Conservation (phyloP, 2,329 filamentous ascomycete species). For the Zopfia rhizophila region DNA sequence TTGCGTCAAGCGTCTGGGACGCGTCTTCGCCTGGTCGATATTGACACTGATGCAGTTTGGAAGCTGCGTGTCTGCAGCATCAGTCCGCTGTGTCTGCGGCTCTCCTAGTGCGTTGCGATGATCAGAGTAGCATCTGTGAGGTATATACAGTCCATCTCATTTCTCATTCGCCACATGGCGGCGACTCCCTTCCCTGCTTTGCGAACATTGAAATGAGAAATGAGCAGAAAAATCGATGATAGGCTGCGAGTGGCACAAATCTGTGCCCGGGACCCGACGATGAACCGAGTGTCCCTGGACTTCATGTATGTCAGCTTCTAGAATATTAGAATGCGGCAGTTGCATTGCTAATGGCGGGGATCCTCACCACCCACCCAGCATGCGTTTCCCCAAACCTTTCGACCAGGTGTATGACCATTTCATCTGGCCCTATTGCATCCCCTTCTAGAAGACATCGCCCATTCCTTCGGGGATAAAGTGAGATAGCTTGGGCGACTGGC, state of each 20-base stretch:
- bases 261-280: slow-evolving; percentile 15
- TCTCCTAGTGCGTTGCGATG: too few species aligned
- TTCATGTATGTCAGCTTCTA: slow-evolving; percentile 25
- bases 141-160: too few species aligned
- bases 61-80: slow-evolving; percentile 1
- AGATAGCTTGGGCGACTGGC: too few species aligned
- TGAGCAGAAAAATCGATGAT: slow-evolving; percentile 5
- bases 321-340: slow-evolving; percentile 21
- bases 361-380: background rate
- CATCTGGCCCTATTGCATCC: too few species aligned
- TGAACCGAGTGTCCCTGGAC: slow-evolving; percentile 9
- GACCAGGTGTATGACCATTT: too few species aligned
- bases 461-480: too few species aligned
- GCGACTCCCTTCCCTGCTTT: too few species aligned
- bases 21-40: slow-evolving; percentile 2
- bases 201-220: too few species aligned
- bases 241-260: slow-evolving; percentile 10
- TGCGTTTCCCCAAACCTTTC: background rate
- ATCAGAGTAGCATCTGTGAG: too few species aligned
- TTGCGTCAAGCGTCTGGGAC: slow-evolving; percentile 15
- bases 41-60: slow-evolving; percentile 9
- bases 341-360: slow-evolving; percentile 7
- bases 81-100: background rate
- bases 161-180: too few species aligned
- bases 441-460: too few species aligned